These are phyloP conservation scores for Sungouiella thailandica DNA, from an alignment of 805 yeast species.

Conservation along the genomic window DNA sequence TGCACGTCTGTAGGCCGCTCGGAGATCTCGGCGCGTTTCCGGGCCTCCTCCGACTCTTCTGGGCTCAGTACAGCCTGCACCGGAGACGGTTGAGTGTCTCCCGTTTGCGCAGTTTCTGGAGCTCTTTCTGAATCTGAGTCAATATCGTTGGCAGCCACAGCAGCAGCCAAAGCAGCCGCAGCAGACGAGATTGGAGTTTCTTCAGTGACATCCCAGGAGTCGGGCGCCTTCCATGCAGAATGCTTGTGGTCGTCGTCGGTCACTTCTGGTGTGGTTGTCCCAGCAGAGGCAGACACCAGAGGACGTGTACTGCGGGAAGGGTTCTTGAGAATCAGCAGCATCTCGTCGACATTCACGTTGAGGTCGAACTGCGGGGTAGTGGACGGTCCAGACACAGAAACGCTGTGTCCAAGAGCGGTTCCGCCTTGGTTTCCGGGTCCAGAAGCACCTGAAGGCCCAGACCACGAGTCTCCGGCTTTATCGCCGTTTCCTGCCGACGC, in stretches of 20 bases:
- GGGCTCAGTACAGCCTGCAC: too few species aligned
- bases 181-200: constrained; percentile 8
- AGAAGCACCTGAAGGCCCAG: too few species aligned
- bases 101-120: background rate
- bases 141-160: constrained; percentile 4
- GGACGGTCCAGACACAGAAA: background rate
- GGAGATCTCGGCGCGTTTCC: background rate
- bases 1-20: too few species aligned
- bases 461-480: too few species aligned
- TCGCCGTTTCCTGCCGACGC: too few species aligned
- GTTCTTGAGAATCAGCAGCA: constrained; percentile 45
- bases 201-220: constrained; percentile 44
- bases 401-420: too few species aligned
- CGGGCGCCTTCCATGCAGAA: constrained; percentile 42
- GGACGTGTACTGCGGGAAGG: constrained; percentile 7
- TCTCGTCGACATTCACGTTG: constrained; percentile 45
- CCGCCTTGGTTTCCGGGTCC: too few species aligned
- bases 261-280: constrained; percentile 1
- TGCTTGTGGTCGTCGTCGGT: constrained; percentile 1
- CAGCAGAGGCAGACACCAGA: constrained; percentile 1
- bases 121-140: constrained; percentile 15
- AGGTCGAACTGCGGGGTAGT: constrained; percentile 25
- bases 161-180: background rate
- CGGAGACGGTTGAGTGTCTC: too few species aligned
- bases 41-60: background rate